A percentile compares a stretch with the other conserved stretches of the same genome.
These are phyloP conservation scores for Penicillium aurantiogriseum DNA, from an alignment of 2,329 filamentous ascomycete species.

Conservation along the genomic window DNA sequence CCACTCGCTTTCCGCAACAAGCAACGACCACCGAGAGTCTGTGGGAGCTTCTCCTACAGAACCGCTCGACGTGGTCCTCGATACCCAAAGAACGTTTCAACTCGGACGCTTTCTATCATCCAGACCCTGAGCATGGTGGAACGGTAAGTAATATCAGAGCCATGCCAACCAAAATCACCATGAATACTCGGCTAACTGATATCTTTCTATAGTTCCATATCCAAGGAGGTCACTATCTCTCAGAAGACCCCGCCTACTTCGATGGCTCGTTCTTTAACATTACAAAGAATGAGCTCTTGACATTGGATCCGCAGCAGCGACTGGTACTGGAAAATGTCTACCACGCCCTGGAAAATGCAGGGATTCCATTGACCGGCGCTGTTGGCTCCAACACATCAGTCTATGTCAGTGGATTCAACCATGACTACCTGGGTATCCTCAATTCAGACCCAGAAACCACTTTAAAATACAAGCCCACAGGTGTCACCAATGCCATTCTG, in stretches of 20 bases:
- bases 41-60: slow-evolving; percentile 35
- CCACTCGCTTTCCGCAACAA: slow-evolving; percentile 33
- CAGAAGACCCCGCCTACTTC: slow-evolving; percentile 28
- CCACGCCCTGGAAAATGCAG: slow-evolving; percentile 35
- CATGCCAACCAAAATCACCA: not conserved
- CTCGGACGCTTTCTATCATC: slow-evolving; percentile 39
- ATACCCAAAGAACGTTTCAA: slow-evolving; percentile 41
- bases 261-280: slow-evolving; percentile 37
- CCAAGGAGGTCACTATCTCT: slow-evolving; percentile 30
- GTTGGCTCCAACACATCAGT: slow-evolving; percentile 29
- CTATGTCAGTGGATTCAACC: slow-evolving; percentile 28
- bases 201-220: slow-evolving; percentile 17
- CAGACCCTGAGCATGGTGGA: slow-evolving; percentile 36
- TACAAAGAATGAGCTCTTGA: slow-evolving; percentile 26
- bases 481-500: slow-evolving; percentile 20
- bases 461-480: slow-evolving; percentile 26
- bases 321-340: slow-evolving; percentile 35
- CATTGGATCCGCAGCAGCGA: slow-evolving; percentile 36
- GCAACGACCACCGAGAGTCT: slow-evolving; percentile 33
- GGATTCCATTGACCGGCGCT: slow-evolving; percentile 24
- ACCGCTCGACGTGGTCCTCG: slow-evolving; percentile 30
- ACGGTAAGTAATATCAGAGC: slow-evolving; percentile 23
- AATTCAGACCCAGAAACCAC: slow-evolving; percentile 24
- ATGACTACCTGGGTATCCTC: slow-evolving; percentile 25
- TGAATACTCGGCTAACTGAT: not conserved